Conservation (phyloP, 1,284 basidiomycete genomes). For the Taiwanofungus camphoratus region DNA sequence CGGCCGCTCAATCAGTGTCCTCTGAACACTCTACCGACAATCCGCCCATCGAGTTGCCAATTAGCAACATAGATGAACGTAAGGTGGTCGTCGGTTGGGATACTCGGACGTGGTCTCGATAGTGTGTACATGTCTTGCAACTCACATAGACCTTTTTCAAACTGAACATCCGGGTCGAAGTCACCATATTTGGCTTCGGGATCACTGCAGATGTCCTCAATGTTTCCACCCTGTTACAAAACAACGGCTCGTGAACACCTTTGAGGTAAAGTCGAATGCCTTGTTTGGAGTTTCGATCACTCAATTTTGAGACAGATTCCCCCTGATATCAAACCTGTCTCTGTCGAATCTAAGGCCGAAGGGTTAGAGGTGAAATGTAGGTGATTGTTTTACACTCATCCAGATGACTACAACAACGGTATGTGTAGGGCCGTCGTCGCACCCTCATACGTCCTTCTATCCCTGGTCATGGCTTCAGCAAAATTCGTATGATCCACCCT, state of each 20-base stretch:
- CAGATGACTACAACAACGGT: not conserved
- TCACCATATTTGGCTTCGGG: conserved; percentile 70
- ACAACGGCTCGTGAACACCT: conserved; percentile 85
- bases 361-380: conserved; percentile 69
- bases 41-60: conserved; percentile 40
- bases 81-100: conserved; percentile 69
- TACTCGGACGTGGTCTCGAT: conserved; percentile 59
- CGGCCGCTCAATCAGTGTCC: not conserved
- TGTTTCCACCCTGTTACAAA: conserved; percentile 91
- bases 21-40: not conserved
- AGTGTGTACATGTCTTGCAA: conserved; percentile 40
- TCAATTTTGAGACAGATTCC: conserved; percentile 53
- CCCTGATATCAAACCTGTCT: conserved; percentile 58
- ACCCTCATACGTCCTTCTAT: conserved; percentile 71
- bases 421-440: conserved; percentile 51
- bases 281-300: not conserved
- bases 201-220: conserved; percentile 85
- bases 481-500: conserved; percentile 72
- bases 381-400: conserved; percentile 16
- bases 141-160: not conserved
- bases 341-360: conserved; percentile 53
- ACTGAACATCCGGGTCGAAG: conserved; percentile 27
- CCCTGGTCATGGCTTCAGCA: conserved; percentile 81
- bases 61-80: conserved; percentile 47
- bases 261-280: conserved; percentile 49